A percentile compares a stretch with the other conserved stretches of the same genome.
These are phyloP conservation scores for Daldinia concentrica DNA, from an alignment of 495 filamentous ascomycete species.

Conservation along the genomic window DNA sequence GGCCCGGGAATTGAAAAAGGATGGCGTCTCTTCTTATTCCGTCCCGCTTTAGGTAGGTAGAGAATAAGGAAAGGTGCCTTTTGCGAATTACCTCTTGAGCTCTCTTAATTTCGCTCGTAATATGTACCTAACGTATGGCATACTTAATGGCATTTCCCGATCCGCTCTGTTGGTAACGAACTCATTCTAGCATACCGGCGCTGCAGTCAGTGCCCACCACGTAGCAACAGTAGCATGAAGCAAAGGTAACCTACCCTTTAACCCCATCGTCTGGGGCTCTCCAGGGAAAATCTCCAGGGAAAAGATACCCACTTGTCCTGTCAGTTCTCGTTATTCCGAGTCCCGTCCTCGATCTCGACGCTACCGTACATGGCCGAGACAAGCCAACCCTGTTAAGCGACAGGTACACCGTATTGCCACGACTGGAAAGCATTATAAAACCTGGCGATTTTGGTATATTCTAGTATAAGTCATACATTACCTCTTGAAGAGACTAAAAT, in stretches of 20 bases:
- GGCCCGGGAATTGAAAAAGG: constrained; percentile 9
- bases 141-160: constrained; percentile 22
- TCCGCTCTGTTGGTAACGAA: constrained; percentile 39
- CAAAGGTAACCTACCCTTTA: constrained; percentile 9
- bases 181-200: constrained; percentile 19
- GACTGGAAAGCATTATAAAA: constrained; percentile 3
- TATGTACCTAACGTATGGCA: constrained; percentile 12
- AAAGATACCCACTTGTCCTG: constrained; percentile 39
- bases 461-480: neutral
- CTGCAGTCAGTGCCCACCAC: constrained; percentile 19
- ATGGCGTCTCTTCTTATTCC: constrained; percentile 17
- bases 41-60: constrained; percentile 34
- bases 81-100: constrained; percentile 7
- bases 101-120: constrained; percentile 8
- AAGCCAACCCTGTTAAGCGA: constrained; percentile 25
- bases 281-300: constrained; percentile 2
- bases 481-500: neutral
- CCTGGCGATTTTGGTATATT: neutral
- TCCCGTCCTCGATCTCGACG: constrained; percentile 32
- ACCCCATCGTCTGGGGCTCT: constrained; percentile 24
- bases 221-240: constrained; percentile 14
- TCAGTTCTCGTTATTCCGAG: constrained; percentile 33
- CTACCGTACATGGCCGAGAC: constrained; percentile 22
- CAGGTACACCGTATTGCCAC: constrained; percentile 9
- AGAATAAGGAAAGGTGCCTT: constrained; percentile 1